Evolutionary conservation across 495 filamentous ascomycete genomes (phyloP), one percentile per base, ranked within the genome.

Genomic region (Penicillium odoratum): DNA sequence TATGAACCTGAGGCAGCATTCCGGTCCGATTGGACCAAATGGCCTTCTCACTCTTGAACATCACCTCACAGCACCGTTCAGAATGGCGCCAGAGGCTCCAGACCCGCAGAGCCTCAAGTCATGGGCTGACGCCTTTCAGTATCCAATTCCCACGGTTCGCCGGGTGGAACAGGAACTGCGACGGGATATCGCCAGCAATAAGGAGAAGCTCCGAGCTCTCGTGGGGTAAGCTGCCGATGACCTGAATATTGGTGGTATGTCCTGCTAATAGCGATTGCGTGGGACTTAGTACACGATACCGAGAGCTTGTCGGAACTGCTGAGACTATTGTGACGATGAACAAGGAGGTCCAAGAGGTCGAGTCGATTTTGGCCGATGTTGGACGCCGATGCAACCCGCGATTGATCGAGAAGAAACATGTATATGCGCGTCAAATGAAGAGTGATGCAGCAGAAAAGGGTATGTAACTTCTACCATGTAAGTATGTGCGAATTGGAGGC

Each of bases 281-380:
- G 18, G 15, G 18, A 8, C 60, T 7, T 63, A 89, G 86, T n/a
- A 90, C 83, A 55, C 88, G 90, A 69, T 98, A 98, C 72, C 85
- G 94, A 66, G 91, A 96, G 60, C 84, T 98, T 10, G 85, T 98
- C 18, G 90, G 89, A 47, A 97, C 95, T 0, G 94, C 94, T 30
- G 92, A 97, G 68, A 84, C 86, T 26, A 98, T 98, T 64, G 86
- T 97, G 29, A 80, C 85, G 48, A 97, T 98, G 93, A 87, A 92
- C 45, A 72, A 65, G 10, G 83, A 91, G 59, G 93, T 94, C 73
- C 81, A 88, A 49, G 67, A 80, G 15, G 88, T 91, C 21, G 92
- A 97, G 69, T 71, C 77, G 0, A 81, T 81, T 25, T 73, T 98
- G 53, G 81, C 81, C 16, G 81, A 83, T 47, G 85, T 96, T 73